Evolutionary conservation across 257 asterid genomes (phyloP).

Genomic region (Prunella vulgaris): DNA sequence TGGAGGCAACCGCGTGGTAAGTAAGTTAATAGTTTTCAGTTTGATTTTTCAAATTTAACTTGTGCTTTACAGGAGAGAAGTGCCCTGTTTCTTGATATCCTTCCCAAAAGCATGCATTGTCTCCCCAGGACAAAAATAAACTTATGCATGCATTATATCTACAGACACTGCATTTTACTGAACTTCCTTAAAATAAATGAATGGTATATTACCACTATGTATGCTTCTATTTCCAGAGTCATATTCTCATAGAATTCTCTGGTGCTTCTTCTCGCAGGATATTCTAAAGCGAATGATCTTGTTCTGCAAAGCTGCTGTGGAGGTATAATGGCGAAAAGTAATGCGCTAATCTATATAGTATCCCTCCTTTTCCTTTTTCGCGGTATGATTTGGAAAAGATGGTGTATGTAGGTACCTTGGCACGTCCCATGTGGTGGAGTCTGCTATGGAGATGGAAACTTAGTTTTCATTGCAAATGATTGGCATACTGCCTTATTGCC

Average conservation of each 20-base stretch:
- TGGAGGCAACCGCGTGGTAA: constrained; percentile 78
- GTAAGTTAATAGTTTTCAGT: constrained; percentile 18
- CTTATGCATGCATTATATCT: too few species aligned
- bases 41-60: constrained; percentile 3
- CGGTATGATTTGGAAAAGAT: constrained; percentile 11
- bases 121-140: not conserved
- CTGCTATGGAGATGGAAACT: constrained; percentile 97
- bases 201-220: not conserved
- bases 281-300: constrained; percentile 86
- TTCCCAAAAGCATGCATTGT: not conserved
- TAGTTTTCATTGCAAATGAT: constrained; percentile 90
- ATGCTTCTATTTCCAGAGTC: not conserved
- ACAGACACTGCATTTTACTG: too few species aligned
- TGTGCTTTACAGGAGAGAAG: not conserved
- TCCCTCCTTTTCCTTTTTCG: not conserved
- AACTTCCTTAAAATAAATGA: not conserved
- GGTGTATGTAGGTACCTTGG: constrained; percentile 79
- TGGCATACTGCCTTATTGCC: constrained; percentile 98
- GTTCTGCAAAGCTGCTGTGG: constrained; percentile 94
- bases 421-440: constrained; percentile 94
- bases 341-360: not conserved
- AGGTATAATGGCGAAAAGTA: constrained; percentile 42
- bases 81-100: constrained; percentile 10
- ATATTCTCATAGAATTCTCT: not conserved
- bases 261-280: constrained; percentile 57